These are phyloP conservation scores for Acanthochlamys bracteata DNA, from an alignment of 106 monocot genomes.

Conservation along the genomic window DNA sequence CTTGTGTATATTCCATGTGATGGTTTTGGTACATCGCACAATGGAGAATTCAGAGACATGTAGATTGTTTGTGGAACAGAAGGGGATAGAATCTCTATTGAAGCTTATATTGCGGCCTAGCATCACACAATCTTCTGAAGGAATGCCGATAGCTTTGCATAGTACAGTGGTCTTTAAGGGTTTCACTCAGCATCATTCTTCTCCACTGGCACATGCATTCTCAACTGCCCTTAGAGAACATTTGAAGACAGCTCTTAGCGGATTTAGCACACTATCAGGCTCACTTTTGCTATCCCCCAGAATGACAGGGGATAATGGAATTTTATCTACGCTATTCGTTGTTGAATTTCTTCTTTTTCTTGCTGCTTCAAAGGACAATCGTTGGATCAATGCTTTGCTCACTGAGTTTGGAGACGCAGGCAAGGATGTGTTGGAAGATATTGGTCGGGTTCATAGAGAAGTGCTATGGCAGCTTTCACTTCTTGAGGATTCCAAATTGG, in stretches of 20 bases:
- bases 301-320: constrained; percentile 26
- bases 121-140: constrained; percentile 91
- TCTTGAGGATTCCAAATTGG: constrained; percentile 75
- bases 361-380: constrained; percentile 89
- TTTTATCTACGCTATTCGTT: constrained; percentile 85
- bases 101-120: constrained; percentile 80
- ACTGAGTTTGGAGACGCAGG: constrained; percentile 85
- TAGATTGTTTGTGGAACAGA: constrained; percentile 90
- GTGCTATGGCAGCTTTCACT: constrained; percentile 86
- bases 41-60: constrained; percentile 97
- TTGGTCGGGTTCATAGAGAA: constrained; percentile 84
- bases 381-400: constrained; percentile 86
- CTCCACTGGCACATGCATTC: constrained; percentile 76
- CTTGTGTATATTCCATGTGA: constrained; percentile 80
- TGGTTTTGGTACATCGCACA: constrained; percentile 88
- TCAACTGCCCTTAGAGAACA: constrained; percentile 67
- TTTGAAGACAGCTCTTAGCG: constrained; percentile 59
- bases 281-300: constrained; percentile 30
- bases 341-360: constrained; percentile 95
- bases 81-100: constrained; percentile 68
- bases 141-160: constrained; percentile 94
- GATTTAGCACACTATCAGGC: constrained; percentile 40
- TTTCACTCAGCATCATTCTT: constrained; percentile 92
- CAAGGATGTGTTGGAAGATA: constrained; percentile 79
- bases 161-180: constrained; percentile 99